Percentiles rank a stretch among this genome's conserved stretches.
Evolutionary conservation across 148 eudicot species (phyloP).

Genomic region (Cornus florida): DNA sequence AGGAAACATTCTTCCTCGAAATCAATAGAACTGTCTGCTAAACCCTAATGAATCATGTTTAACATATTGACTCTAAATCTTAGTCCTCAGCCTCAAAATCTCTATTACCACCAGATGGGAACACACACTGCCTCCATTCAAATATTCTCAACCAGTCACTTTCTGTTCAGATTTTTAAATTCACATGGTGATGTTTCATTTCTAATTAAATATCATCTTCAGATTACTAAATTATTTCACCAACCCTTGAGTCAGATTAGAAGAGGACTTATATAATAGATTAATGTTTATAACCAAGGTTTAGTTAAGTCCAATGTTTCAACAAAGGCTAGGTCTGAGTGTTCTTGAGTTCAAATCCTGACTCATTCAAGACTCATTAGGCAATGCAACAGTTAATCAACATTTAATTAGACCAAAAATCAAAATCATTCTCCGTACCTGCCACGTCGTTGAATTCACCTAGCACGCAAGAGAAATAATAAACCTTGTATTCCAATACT

Average conservation of each 20-base stretch:
- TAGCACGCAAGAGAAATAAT: no score
- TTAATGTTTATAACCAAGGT: background rate
- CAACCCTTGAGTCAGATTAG: background rate
- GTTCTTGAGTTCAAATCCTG: background rate
- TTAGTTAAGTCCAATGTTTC: background rate
- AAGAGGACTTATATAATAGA: background rate
- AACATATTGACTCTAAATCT: background rate
- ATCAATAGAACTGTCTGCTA: no score
- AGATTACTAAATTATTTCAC: background rate
- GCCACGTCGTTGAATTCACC: no score
- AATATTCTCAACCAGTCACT: background rate
- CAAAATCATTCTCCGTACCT: background rate
- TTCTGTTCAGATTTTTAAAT: conserved; percentile 4
- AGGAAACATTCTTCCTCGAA: no score
- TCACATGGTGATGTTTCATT: background rate
- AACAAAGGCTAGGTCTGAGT: background rate
- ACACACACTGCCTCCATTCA: background rate
- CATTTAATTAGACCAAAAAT: background rate
- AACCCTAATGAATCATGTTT: no score
- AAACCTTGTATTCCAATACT: background rate
- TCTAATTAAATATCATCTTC: background rate
- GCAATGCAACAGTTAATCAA: background rate
- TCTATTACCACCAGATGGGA: background rate
- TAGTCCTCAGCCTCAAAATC: background rate
- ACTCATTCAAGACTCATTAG: background rate